Base-by-base conservation (phyloP, 2,329 filamentous ascomycete genomes). In the Aspergillus sp. region DNA sequence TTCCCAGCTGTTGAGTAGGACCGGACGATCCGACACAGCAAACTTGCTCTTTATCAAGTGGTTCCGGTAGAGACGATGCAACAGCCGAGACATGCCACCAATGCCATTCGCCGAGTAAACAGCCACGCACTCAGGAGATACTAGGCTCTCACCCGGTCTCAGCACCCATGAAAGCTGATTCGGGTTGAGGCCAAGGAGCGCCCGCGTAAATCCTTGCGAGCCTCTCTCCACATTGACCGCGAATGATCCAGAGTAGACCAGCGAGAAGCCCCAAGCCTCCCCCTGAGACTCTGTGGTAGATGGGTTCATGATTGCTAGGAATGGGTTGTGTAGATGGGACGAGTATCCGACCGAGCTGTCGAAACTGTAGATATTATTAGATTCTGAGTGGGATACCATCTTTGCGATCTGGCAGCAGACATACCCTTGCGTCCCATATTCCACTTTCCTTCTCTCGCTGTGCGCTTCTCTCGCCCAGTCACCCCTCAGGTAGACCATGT, bases 1-100 rank as follows among this genome's bases (percentile, higher is more conserved):
- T 62, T 87, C 85, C 85, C 85, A 88, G 36, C 82, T 85, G 64
- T 88, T 88, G 19, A 87, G 75, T 40, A 88, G 67, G 0, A 79
- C 73, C 0, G 83, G 85, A 0, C 78, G 78, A 10, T 76, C 76
- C 58, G 78, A 68, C 7, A 73, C 72, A 9, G 77, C 83, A 56
- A 79, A 78, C 54, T 83, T 79, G 65, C 79, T 80, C 61, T 79
- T 72, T 54, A 85, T 82, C 46, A 87, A 75, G 58, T 87, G 80
- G 47, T 82, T 80, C 42, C 80, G 79, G 63, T 84, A 88, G 0
- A 88, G 71, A 0, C 81, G 75, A 58, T 88, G 85, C 57, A 85
- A 80, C 5, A 77, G 79, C 10, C 83, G 78, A 0, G 84, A 87
- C 76, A 88, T 83, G 43, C 79, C 82, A 1, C 82, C 83, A 1